Conservation (phyloP, 805 yeast species). For the Candida bentonensis region DNA sequence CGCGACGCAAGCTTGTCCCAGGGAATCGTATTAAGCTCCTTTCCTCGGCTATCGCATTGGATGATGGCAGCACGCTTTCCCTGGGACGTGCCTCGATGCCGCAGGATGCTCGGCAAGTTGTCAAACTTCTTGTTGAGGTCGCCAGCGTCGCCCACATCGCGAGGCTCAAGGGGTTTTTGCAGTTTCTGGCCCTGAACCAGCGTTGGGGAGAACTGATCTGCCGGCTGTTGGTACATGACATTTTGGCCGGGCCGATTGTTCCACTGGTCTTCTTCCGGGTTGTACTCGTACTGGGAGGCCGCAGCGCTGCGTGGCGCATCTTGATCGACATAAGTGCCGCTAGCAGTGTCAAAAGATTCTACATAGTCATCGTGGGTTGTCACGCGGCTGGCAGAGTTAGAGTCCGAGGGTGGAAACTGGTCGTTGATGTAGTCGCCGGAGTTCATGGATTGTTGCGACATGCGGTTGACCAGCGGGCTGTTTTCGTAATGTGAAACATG, state of each 20-base stretch:
- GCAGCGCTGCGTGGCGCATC: not conserved
- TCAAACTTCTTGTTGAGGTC: slow-evolving; percentile 29
- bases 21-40: slow-evolving; percentile 57
- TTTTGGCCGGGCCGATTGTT: not conserved
- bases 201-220: not conserved
- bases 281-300: not conserved
- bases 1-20: slow-evolving; percentile 82
- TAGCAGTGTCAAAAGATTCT: not conserved
- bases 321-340: not conserved
- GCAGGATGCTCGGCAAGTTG: slow-evolving; percentile 54
- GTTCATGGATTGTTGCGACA: not conserved
- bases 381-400: not conserved
- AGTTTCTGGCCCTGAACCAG: slow-evolving; percentile 15
- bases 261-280: not conserved
- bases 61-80: slow-evolving; percentile 58
- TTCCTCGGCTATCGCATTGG: slow-evolving; percentile 65
- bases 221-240: not conserved
- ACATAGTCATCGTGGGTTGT: not conserved
- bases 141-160: slow-evolving; percentile 27
- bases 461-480: not conserved
- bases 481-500: not conserved
- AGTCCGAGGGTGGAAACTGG: not conserved
- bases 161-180: slow-evolving; percentile 52
- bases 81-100: slow-evolving; percentile 56
- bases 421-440: not conserved